phyloP scores from a whole-genome alignment of 208 protist species.

The Crithidia thermophila region DNA sequence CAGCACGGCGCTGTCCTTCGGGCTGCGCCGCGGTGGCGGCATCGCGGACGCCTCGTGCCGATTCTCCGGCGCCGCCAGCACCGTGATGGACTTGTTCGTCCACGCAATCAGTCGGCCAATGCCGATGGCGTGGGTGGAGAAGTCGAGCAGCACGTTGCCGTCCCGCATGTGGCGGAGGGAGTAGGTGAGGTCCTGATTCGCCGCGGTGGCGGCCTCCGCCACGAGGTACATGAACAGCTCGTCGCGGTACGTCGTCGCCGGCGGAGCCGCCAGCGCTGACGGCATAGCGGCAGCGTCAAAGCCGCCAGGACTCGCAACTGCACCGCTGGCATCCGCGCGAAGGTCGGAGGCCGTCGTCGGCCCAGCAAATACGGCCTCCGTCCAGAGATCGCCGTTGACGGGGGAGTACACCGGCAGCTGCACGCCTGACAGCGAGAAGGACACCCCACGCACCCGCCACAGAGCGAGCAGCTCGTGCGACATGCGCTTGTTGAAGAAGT shows the following conservation, averaged over 20 bases:
- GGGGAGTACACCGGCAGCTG: constrained; percentile 70
- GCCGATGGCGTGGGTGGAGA: constrained; percentile 47
- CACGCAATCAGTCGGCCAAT: constrained; percentile 67
- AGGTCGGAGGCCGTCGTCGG: background rate
- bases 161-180: constrained; percentile 62
- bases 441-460: constrained; percentile 51
- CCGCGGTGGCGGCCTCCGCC: constrained; percentile 57
- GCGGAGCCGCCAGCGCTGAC: background rate
- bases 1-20: constrained; percentile 39
- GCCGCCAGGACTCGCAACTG: no score
- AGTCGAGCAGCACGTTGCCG: constrained; percentile 72
- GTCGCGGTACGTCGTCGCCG: constrained; percentile 7
- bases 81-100: constrained; percentile 52
- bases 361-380: background rate
- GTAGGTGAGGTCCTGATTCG: constrained; percentile 70
- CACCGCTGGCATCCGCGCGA: no score
- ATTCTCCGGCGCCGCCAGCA: constrained; percentile 57
- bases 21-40: constrained; percentile 56
- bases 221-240: constrained; percentile 44
- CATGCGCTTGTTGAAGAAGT: constrained; percentile 62
- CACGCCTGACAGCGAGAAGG: constrained; percentile 46
- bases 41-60: constrained; percentile 42
- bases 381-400: constrained; percentile 65
- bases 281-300: constrained; percentile 1
- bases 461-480: constrained; percentile 54